A percentile compares a stretch with the other conserved stretches of the same genome.
These are phyloP conservation scores for Fusarium longipes DNA, from an alignment of 2,329 filamentous ascomycete species.

Conservation along the genomic window DNA sequence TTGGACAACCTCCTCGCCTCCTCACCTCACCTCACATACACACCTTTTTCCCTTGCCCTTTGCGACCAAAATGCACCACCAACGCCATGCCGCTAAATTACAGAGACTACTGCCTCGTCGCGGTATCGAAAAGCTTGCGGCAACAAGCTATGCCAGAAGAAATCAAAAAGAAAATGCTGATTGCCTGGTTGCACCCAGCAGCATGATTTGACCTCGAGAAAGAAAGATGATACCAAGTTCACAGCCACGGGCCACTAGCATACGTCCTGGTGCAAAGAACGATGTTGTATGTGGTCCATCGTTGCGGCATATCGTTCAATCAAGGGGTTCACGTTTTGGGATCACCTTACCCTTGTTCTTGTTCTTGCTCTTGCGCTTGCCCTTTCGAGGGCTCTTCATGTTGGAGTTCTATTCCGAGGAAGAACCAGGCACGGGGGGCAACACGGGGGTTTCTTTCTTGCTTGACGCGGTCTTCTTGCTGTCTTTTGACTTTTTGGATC, in stretches of 20 bases:
- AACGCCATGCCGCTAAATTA: slow-evolving; percentile 47
- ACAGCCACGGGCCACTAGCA: neutral
- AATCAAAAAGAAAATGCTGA: slow-evolving; percentile 22
- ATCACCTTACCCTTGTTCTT: neutral
- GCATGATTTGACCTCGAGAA: neutral
- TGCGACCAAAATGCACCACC: slow-evolving; percentile 41
- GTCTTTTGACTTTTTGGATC: slow-evolving; percentile 48
- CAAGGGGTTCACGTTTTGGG: neutral
- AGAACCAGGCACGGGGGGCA: slow-evolving; percentile 37
- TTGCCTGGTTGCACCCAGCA: slow-evolving; percentile 5
- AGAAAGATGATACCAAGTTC: neutral
- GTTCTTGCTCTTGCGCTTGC: neutral
- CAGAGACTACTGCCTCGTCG: slow-evolving; percentile 42
- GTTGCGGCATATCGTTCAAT: neutral
- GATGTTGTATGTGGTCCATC: neutral
- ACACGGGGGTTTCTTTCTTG: slow-evolving; percentile 46
- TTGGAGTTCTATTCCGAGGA: slow-evolving; percentile 41
- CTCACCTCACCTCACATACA: too few species aligned
- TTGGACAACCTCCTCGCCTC: neutral
- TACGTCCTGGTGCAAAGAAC: neutral
- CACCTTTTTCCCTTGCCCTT: slow-evolving; percentile 27
- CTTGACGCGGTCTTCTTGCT: slow-evolving; percentile 37
- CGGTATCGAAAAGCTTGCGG: slow-evolving; percentile 41
- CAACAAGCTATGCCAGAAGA: slow-evolving; percentile 26
- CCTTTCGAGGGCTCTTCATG: slow-evolving; percentile 6